Evolutionary conservation across 2,329 filamentous ascomycete species (phyloP).

Genomic region (Aspergillus sergii): DNA sequence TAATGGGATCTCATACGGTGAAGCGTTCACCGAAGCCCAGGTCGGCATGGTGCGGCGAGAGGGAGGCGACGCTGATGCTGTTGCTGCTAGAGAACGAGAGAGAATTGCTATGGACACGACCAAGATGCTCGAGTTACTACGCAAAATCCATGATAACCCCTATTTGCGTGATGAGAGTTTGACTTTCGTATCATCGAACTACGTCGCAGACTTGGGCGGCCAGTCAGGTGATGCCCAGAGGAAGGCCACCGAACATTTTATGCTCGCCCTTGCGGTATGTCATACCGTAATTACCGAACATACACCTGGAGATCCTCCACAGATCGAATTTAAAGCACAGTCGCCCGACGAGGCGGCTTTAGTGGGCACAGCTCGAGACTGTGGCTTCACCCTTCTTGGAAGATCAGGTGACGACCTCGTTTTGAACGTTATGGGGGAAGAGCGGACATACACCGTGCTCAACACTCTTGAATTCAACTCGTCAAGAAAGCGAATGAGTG

Average conservation of each 20-base stretch:
- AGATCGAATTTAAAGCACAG: constrained; percentile 93
- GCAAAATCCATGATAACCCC: constrained; percentile 81
- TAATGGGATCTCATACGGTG: constrained; percentile 94
- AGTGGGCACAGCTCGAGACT: constrained; percentile 90
- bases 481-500: constrained; percentile 94
- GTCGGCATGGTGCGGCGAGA: constrained; percentile 92
- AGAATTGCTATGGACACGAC: constrained; percentile 79
- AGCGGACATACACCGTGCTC: constrained; percentile 81
- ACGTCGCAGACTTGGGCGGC: constrained; percentile 78
- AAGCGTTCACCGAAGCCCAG: constrained; percentile 96
- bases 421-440: constrained; percentile 83
- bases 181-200: constrained; percentile 91
- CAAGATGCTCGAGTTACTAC: constrained; percentile 70
- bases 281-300: constrained; percentile 94
- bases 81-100: constrained; percentile 69
- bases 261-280: constrained; percentile 92
- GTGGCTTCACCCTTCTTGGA: constrained; percentile 90
- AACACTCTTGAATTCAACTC: constrained; percentile 99
- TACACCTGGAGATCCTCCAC: constrained; percentile 84
- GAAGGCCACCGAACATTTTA: constrained; percentile 81
- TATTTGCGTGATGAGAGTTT: constrained; percentile 87
- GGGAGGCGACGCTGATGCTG: constrained; percentile 82
- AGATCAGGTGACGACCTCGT: constrained; percentile 78
- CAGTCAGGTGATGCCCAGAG: constrained; percentile 76
- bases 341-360: constrained; percentile 95